Evolutionary conservation across 139 green algal species (phyloP).

Genomic region (Chlorella sp.): DNA sequence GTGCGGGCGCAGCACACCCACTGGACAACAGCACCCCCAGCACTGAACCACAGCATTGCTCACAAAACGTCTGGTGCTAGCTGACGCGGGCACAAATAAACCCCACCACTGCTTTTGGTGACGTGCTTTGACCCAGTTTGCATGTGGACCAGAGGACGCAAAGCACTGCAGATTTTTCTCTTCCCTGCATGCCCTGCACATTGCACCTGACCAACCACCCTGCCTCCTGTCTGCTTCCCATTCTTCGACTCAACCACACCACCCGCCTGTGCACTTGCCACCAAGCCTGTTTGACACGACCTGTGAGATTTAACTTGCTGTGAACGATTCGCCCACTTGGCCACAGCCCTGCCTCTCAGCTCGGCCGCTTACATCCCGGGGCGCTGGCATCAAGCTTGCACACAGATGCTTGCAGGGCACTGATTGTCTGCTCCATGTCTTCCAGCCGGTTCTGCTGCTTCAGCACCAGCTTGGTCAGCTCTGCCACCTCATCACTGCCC

Average conservation of each 20-base stretch:
- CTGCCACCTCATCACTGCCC: not conserved
- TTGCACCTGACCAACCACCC: not conserved
- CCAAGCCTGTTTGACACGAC: not conserved
- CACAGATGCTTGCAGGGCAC: not conserved
- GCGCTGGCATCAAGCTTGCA: conserved; percentile 12
- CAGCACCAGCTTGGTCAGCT: conserved; percentile 32
- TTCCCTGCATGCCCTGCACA: not conserved
- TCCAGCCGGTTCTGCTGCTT: conserved; percentile 38
- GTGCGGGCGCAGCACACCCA: not conserved
- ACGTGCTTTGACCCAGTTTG: not conserved
- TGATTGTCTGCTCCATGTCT: conserved; percentile 19
- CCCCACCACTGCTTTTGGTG: not conserved
- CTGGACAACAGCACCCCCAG: not conserved
- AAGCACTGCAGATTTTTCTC: not conserved
- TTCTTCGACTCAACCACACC: not conserved
- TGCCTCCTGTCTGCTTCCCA: no score
- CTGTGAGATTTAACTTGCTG: not conserved
- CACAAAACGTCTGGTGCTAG: not conserved
- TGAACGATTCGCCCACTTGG: not conserved
- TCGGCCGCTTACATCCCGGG: conserved; percentile 13
- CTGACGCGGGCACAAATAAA: no score
- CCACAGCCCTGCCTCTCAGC: not conserved
- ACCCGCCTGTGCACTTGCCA: not conserved
- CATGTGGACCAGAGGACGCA: no score
- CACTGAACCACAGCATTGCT: not conserved